These are phyloP conservation scores for Linum trigynum DNA, from an alignment of 345 rosid species.

Conservation along the genomic window DNA sequence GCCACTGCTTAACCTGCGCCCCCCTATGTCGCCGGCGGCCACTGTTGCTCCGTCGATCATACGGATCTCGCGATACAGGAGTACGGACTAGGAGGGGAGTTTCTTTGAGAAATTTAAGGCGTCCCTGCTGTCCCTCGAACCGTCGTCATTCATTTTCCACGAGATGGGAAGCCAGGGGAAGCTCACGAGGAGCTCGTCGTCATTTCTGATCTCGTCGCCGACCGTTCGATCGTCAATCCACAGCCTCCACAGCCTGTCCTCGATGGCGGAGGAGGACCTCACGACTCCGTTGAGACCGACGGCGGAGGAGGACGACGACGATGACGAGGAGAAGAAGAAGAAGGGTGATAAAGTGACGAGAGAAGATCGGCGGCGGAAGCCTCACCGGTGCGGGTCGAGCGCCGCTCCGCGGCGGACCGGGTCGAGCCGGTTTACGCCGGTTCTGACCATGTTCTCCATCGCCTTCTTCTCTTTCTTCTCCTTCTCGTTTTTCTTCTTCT, in stretches of 20 bases:
- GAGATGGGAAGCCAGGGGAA: constrained; percentile 37
- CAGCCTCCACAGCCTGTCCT: constrained; percentile 71
- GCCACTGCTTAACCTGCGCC: constrained; percentile 28
- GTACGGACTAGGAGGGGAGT: constrained; percentile 8
- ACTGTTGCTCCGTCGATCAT: constrained; percentile 21
- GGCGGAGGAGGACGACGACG: constrained; percentile 9
- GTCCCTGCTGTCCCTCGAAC: too few species aligned
- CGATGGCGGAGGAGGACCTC: constrained; percentile 50
- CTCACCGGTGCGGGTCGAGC: constrained; percentile 30
- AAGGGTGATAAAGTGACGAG: too few species aligned
- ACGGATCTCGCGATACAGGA: constrained; percentile 49
- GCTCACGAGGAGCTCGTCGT: constrained; percentile 74
- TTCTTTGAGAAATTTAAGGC: too few species aligned
- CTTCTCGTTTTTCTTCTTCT: constrained; percentile 35
- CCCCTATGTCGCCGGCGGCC: constrained; percentile 36
- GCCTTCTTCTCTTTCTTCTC: constrained; percentile 38
- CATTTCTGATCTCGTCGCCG: constrained; percentile 75
- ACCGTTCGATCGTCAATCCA: constrained; percentile 82
- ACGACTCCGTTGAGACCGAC: constrained; percentile 19
- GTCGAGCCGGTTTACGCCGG: constrained; percentile 43
- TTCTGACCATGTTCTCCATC: constrained; percentile 43
- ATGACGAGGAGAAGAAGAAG: constrained; percentile 16
- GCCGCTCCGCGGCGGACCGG: constrained; percentile 31
- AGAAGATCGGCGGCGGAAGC: constrained; percentile 24
- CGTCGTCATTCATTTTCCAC: neutral